Base-by-base conservation (phyloP, 768 basidiomycete species). In the Filobasidium floriforme region DNA sequence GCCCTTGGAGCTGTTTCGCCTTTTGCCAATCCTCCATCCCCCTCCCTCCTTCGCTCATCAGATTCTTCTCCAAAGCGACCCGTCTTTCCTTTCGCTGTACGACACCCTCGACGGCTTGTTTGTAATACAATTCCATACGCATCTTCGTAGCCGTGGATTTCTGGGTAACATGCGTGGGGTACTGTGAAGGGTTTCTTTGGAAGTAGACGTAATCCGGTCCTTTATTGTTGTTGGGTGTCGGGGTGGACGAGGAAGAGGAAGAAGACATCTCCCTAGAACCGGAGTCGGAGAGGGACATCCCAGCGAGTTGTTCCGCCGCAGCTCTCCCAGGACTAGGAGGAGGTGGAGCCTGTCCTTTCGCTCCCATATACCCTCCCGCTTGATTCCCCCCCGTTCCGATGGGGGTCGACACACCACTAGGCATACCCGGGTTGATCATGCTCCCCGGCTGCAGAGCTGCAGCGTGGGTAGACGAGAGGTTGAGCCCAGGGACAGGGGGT, bases 101-200 rank as follows among this genome's bases (percentile, higher is more conserved):
- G 14, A 94, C 94, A 54, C 89, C 85, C 77, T 97, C 92, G 49
- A 99, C 96, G 0, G 90, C 90, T 46, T 96, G 87, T 79, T 97
- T 96, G 81, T 97, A 99, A 76, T 87, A 96, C 76, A 93, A 88
- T 80, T 98, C 96, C 61, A 98, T 84, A 80, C 94, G 96, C 80
- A 97, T 82, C 78, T 96, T 92, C 1, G 93, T 93, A 46, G 85
- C 85, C 78, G 92, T 93, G 15, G 90, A 89, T 70, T 88, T 87
- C 52, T 90, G 87, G 69, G 87, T 78, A 18, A 89, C 87, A 67
- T 88, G 86, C 62, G 90, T 87, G 7, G 89, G 88, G 78, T 94
- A 90, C 43, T 84, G 85, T 60, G 81, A 77, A 1, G 87, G 84
- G 52, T 84, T 87, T 68, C 94, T 84, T 72, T 93, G 88, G 78